phyloP scores from a whole-genome alignment of 768 basidiomycete genomes.

The Steccherinum ochraceum region DNA sequence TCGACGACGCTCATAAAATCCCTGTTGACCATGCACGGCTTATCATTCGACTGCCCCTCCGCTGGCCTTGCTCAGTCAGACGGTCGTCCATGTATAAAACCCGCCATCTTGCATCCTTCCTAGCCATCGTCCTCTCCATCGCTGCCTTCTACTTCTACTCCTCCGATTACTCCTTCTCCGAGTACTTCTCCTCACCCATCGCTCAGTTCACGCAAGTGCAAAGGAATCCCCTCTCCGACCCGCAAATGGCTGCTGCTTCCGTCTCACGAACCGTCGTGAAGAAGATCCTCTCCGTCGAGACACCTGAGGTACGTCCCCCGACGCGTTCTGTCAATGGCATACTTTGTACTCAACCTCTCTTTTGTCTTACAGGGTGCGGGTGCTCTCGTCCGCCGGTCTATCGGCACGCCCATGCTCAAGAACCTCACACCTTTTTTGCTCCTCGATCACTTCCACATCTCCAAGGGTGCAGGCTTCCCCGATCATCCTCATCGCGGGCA shows the following conservation, averaged over 20 bases:
- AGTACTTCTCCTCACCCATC: background rate
- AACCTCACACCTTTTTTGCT: conserved; percentile 91
- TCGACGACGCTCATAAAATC: no score
- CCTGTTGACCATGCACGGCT: no score
- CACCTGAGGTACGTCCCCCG: conserved; percentile 47
- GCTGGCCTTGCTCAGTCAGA: background rate
- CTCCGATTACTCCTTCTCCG: background rate
- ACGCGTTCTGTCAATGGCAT: background rate
- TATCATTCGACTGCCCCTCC: background rate
- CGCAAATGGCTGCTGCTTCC: conserved; percentile 27
- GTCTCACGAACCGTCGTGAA: conserved; percentile 68
- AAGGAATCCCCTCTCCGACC: conserved; percentile 7
- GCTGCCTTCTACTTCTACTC: conserved; percentile 8
- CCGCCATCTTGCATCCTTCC: background rate
- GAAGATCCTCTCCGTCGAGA: conserved; percentile 72
- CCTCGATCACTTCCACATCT: conserved; percentile 77
- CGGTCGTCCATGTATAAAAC: conserved; percentile 15
- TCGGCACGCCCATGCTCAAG: conserved; percentile 65
- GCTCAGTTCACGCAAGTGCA: background rate
- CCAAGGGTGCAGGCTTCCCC: conserved; percentile 74
- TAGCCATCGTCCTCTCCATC: conserved; percentile 7
- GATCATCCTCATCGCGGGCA: conserved; percentile 94
- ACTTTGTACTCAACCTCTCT: no score
- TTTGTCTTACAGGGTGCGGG: conserved; percentile 60
- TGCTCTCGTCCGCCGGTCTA: conserved; percentile 79